Percentiles rank a stretch among this genome's conserved stretches.
These are phyloP conservation scores for Lactarius akahatsu DNA, from an alignment of 768 basidiomycete genomes.

Conservation along the genomic window DNA sequence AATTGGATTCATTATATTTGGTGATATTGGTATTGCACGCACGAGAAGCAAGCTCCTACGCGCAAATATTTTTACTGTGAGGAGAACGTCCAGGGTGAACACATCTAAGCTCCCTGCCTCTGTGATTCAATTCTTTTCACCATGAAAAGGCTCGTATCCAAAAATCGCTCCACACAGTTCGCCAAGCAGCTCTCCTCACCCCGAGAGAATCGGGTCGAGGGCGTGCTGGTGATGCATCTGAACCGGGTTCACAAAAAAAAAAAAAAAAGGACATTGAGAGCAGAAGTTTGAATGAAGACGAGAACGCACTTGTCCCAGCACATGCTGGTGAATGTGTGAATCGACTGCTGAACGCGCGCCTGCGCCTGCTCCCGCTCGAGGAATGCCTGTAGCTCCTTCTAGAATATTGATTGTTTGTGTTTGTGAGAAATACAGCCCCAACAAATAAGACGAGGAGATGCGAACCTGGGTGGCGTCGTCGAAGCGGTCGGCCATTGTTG, in stretches of 20 bases:
- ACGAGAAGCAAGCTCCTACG: conserved; percentile 5
- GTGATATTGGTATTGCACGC: conserved; percentile 4
- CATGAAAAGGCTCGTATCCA: conserved; percentile 83
- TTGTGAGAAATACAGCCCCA: conserved; percentile 5
- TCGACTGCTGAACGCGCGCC: conserved; percentile 62
- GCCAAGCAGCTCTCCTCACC: conserved; percentile 78
- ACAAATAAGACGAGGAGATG: conserved; percentile 13
- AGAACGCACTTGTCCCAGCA: conserved; percentile 90
- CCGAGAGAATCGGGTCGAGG: conserved; percentile 74
- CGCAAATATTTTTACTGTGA: conserved; percentile 10
- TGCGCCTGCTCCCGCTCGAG: conserved; percentile 82
- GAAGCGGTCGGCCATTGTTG: conserved; percentile 56
- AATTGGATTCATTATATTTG: not conserved
- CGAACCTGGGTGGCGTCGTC: conserved; percentile 76
- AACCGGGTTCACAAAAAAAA: not conserved
- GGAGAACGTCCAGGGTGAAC: conserved; percentile 29
- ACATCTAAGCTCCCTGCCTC: conserved; percentile 19
- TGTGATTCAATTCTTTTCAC: conserved; percentile 58
- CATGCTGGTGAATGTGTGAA: conserved; percentile 77
- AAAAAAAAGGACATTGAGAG: not conserved
- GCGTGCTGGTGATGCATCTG: conserved; percentile 80
- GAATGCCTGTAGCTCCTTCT: conserved; percentile 84
- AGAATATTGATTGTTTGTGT: conserved; percentile 5
- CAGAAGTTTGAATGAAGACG: conserved; percentile 6
- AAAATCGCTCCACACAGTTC: conserved; percentile 90